Evolutionary conservation across 148 eudicot species (phyloP), one percentile per base, ranked within the genome.

Genomic region (Camellia sinensis): DNA sequence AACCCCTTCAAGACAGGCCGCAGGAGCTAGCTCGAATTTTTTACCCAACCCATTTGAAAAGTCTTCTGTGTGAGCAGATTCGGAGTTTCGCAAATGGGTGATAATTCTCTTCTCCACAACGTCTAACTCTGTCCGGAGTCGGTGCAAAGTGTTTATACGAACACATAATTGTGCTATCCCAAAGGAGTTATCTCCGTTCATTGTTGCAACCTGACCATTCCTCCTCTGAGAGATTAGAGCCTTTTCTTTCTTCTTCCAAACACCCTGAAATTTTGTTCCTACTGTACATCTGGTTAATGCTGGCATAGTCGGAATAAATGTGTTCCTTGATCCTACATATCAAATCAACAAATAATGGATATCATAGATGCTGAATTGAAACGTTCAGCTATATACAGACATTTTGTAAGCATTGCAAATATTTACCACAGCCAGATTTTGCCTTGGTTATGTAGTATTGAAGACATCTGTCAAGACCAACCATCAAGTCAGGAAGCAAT

Each of bases 371-470:
- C 45, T 14, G 22, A 62, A 22, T 21, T 73, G 45, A 50, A 73
- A 79, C 5, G 1, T 12, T 59, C 4, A 50, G 18, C 53, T 62
- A 73, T 44, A 6, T 3, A 41, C 14, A 60, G n/a, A 80, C 66
- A 29, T 21, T 18, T 76, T 14, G 62, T 13, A 18, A 52, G 75
- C 3, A 62, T 48, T 56, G 63, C 43, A 78, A 70, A 82, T 53
- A 79, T 82, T 79, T 93, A 96, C 99, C 99, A 80, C 97, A 92
- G 84, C 95, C 95, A 80, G 97, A 90, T 89, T 90, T 93, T 46
- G 97, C 91, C 87, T 93, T 96, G 64, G 86, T 84, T 43, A 83
- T 87, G 81, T 91, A 96, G 79, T 92, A 93, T 66, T 96, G 95
- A 76, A 96, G 89, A 81, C 95, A 93, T 84, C 94, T 86, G 84